Evolutionary conservation across 2,329 filamentous ascomycete genomes (phyloP), one percentile per base, ranked within the genome.

Genomic region (Sporothrix pallida): DNA sequence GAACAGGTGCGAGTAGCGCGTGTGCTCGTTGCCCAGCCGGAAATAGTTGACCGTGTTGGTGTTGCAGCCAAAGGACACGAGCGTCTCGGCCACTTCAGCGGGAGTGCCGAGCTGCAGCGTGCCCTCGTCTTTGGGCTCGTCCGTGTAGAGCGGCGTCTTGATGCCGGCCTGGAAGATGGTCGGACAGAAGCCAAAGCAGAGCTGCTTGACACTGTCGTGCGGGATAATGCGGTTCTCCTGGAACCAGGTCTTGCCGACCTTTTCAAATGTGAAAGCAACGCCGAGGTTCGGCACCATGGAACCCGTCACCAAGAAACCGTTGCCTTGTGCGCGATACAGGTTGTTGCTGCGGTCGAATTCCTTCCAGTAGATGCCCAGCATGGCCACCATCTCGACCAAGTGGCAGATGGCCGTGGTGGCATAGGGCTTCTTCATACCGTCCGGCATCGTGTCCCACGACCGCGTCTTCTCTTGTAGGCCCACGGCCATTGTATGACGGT

Each of bases 341-440:
- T 89, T 86, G 17, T 80, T 80, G n/a, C 79, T 84, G 56, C 86
- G 83, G 76, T 89, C 86, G 76, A 89, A 89, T 70, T 87, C 85
- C 73, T 86, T 87, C 88, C 88, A 90, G 78, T 89, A 84, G 10
- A 90, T 82, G 9, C 87, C 86, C 20, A 88, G 80, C 72, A 86
- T 84, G 1, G 85, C 85, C 54, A 86, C 82, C 73, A 88, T 85
- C 80, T 88, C 87, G 44, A 88, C 80, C 2, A 88, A 78, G 75
- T 88, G 87, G 74, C 85, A 87, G 75, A 88, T 86, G 46, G 86
- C 85, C 0, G 85, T 87, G 0, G 85, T 88, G 2, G 85, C 86
- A 71, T 86, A 87, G 0, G 86, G 86, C 50, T 85, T 85, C 63
- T 82, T 83, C 65, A 87, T 77, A 48, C 80, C 80, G 3, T 81